Conservation (phyloP, 306 rosid genomes). For the Ceratonia siliqua region DNA sequence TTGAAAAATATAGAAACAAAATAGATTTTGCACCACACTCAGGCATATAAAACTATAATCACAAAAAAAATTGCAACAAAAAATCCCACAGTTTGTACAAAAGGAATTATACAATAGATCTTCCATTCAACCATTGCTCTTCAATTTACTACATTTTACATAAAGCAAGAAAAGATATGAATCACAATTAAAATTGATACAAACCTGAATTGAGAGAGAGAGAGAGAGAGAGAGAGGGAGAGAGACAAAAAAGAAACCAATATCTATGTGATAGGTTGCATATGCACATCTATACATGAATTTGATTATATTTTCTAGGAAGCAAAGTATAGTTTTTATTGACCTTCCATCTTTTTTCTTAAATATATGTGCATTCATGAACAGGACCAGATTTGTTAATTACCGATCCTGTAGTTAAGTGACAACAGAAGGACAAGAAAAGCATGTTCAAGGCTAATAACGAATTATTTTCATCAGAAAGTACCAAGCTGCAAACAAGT, state of each 20-base stretch:
- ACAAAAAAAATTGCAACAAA: background rate
- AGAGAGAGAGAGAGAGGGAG: too few species aligned
- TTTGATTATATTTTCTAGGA: background rate
- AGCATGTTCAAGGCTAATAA: background rate
- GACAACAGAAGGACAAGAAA: background rate
- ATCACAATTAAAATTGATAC: background rate
- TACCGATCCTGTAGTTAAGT: background rate
- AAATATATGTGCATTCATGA: background rate
- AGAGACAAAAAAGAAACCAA: background rate
- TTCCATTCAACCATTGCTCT: background rate
- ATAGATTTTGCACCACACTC: background rate
- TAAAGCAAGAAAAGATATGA: background rate
- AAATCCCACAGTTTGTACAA: background rate
- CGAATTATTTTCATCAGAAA: slow-evolving; percentile 1
- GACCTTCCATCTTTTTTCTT: background rate
- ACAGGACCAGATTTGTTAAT: background rate
- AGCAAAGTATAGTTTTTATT: background rate
- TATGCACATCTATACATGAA: background rate
- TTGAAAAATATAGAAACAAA: background rate
- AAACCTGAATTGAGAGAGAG: background rate
- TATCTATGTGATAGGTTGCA: background rate
- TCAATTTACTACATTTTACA: background rate
- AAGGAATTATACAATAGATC: background rate
- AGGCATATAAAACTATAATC: background rate
- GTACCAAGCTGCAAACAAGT: slow-evolving; percentile 25